phyloP scores from a whole-genome alignment of 164 flowering plant species.

The Hamamelis virginiana region DNA sequence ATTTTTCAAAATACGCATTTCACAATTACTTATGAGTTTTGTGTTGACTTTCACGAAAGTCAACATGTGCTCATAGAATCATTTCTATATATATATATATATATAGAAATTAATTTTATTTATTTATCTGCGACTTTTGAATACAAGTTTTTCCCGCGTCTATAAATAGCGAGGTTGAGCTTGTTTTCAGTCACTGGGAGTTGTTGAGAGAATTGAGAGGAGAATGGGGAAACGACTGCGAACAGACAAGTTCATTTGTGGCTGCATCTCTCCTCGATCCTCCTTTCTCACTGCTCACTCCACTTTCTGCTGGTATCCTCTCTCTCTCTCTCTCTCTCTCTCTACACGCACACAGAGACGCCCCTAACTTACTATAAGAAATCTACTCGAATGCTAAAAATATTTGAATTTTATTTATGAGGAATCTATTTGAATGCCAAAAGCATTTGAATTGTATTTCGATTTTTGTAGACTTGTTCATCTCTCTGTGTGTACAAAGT shows the following conservation, averaged over 20 bases:
- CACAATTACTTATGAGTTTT: too few species aligned
- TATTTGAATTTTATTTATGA: conserved; percentile 1
- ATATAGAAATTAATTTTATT: too few species aligned
- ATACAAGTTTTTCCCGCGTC: conserved; percentile 6
- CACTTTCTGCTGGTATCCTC: conserved; percentile 36
- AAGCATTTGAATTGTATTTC: neutral
- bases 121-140: neutral
- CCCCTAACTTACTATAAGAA: too few species aligned
- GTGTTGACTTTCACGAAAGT: too few species aligned
- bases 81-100: too few species aligned
- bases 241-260: conserved; percentile 30
- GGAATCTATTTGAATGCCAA: neutral
- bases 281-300: conserved; percentile 26
- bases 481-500: too few species aligned
- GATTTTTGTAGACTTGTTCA: too few species aligned
- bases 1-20: too few species aligned
- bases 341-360: neutral
- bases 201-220: neutral
- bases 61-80: too few species aligned
- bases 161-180: conserved; percentile 11
- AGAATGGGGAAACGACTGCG: conserved; percentile 34
- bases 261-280: conserved; percentile 45
- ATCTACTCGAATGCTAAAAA: too few species aligned
- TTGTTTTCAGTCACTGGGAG: neutral
- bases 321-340: conserved; percentile 16